Evolutionary conservation across 78 protist species (phyloP).

Genomic region (Dictyostelium firmibasis): DNA sequence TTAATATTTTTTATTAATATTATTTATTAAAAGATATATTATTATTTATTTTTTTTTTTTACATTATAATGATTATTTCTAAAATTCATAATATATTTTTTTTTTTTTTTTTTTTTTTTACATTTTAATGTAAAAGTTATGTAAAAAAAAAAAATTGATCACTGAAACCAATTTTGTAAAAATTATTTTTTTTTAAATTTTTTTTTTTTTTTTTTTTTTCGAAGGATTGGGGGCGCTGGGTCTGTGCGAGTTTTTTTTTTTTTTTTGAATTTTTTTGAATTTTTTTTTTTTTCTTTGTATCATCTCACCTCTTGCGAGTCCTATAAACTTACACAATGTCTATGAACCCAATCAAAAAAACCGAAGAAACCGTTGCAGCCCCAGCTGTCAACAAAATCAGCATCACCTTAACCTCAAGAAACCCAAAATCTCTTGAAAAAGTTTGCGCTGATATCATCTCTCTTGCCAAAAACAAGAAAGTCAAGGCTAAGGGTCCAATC

Average conservation of each 20-base stretch:
- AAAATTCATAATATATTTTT: too few relatives aligned
- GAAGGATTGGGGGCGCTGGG: not conserved
- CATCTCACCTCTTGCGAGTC: not conserved
- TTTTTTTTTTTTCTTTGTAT: not conserved
- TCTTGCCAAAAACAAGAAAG: constrained; percentile 93
- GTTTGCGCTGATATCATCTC: constrained; percentile 95
- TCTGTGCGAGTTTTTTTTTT: not conserved
- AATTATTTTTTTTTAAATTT: not conserved
- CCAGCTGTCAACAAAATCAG: constrained; percentile 90
- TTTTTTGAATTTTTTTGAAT: not conserved
- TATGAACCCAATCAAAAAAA: constrained; percentile 75
- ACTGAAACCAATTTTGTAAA: too few relatives aligned
- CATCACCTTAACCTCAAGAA: constrained; percentile 96
- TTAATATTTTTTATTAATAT: too few relatives aligned
- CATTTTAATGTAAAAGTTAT: not conserved
- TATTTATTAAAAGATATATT: too few relatives aligned
- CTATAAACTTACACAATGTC: constrained; percentile 51
- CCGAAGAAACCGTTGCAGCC: constrained; percentile 3
- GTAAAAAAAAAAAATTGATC: not conserved
- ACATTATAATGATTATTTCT: too few relatives aligned
- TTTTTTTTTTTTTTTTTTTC: not conserved
- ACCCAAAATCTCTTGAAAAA: constrained; percentile 97
- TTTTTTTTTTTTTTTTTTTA: not conserved
- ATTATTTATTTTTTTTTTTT: too few relatives aligned
- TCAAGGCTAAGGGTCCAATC: constrained; percentile 98